Evolutionary conservation across 495 filamentous ascomycete genomes (phyloP).

Genomic region (Collariella sp.): DNA sequence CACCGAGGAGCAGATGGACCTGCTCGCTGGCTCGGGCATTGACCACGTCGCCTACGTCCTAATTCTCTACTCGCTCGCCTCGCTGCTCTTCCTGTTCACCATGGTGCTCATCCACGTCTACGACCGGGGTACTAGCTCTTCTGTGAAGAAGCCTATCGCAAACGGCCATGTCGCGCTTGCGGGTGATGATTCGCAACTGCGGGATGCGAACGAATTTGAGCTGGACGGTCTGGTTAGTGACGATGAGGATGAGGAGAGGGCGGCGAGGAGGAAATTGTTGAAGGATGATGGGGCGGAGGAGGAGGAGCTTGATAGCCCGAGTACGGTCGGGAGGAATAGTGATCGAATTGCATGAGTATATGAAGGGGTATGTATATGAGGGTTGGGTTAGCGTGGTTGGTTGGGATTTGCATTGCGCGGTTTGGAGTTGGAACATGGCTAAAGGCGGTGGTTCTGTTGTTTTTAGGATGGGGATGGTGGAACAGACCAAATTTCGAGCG

Average conservation of each 20-base stretch:
- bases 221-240: constrained; percentile 84
- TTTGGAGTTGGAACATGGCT: background rate
- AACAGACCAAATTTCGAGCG: no score
- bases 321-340: constrained; percentile 30
- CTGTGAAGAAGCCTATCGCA: background rate
- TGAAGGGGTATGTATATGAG: background rate
- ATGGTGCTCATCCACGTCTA: constrained; percentile 79
- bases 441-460: no score
- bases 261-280: constrained; percentile 32
- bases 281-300: constrained; percentile 25
- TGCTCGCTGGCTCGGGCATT: constrained; percentile 62
- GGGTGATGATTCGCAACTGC: constrained; percentile 37
- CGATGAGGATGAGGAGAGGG: constrained; percentile 53
- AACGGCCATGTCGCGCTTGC: constrained; percentile 32
- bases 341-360: constrained; percentile 15
- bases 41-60: constrained; percentile 87
- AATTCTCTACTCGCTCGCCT: constrained; percentile 81
- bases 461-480: no score
- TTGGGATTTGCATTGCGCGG: background rate
- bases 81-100: constrained; percentile 82
- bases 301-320: constrained; percentile 30
- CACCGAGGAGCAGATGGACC: constrained; percentile 87
- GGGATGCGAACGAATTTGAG: constrained; percentile 86
- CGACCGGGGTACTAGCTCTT: constrained; percentile 44
- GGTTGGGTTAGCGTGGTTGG: background rate